Evolutionary conservation across 345 rosid genomes (phyloP), one percentile per base, ranked within the genome.

Genomic region (Camelina sativa): DNA sequence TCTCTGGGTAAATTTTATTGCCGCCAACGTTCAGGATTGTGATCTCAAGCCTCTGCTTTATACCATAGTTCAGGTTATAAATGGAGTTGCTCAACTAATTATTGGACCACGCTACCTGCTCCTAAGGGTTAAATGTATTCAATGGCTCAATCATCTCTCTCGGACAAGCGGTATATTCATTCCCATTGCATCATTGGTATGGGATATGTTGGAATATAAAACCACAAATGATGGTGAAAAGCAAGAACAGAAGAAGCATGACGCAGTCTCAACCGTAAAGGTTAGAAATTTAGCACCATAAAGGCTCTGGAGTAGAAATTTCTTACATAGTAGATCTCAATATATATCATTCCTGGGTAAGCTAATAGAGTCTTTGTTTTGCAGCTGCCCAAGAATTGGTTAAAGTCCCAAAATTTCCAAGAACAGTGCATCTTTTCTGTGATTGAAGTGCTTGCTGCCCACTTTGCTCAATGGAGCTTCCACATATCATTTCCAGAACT

Each of bases 401-500:
- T 92, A 38, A 95, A 90, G 83, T 95, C 97, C 54, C 86, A 74
- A 51, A 84, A 88, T 73, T 95, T 95, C 77, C 92, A 85, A 73
- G 94, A 87, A 62, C 87, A 76, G 46, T 88, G 97, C 67, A 79
- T 95, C 37, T 65, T 52, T 50, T 83, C 91, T 38, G 82, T 86
- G 78, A 69, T 90, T 81, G 92, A 90, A 84, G 80, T 95, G 50
- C 91, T 95, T 56, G 85, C 88, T 8, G 75, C 28, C 35, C 99
- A 95, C 84, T 92, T 92, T 78, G 81, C 88, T 77, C 91, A 86
- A 51, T 92, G 97, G 99, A 88, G 99, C 78, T 81, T 82, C 69
- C 90, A 92, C 82, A 87, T 95, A 73, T 87, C 98, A 17, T 90
- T 95, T 69, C 99, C 98, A 7, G 99, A 95, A 79, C 82, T 92